Percentiles rank a stretch among this genome's conserved stretches.
Evolutionary conservation across 1,284 basidiomycete genomes (phyloP).

Genomic region (Ustilago lituana): DNA sequence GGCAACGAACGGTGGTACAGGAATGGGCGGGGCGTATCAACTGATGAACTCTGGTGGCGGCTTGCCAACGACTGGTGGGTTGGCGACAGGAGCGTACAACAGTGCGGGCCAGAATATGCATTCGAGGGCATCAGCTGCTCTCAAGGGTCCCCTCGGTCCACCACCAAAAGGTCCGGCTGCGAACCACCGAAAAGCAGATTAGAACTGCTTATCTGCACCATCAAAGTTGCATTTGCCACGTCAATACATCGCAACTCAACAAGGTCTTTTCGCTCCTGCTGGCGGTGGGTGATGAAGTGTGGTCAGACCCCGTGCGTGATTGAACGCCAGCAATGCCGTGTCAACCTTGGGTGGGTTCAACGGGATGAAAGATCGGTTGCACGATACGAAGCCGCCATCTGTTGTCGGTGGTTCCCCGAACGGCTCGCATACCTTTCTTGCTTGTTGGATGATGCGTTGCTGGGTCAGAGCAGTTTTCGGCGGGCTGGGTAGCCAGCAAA

Average conservation of each 20-base stretch:
- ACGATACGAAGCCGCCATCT: background rate
- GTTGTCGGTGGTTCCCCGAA: no score
- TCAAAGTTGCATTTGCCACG: background rate
- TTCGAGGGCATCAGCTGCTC: slow-evolving; percentile 13
- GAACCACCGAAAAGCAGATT: slow-evolving; percentile 35
- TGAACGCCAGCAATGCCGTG: no score
- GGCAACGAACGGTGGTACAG: background rate
- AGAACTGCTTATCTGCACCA: background rate
- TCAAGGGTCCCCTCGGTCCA: slow-evolving; percentile 18
- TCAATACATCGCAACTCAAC: no score
- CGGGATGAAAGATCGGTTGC: background rate
- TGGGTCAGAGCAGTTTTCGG: no score
- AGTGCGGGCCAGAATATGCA: slow-evolving; percentile 31
- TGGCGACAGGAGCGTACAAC: slow-evolving; percentile 25
- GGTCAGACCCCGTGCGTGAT: no score
- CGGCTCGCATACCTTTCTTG: no score
- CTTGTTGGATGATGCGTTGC: no score
- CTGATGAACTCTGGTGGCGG: slow-evolving; percentile 10
- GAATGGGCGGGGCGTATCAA: slow-evolving; percentile 2
- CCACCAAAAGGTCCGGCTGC: slow-evolving; percentile 34
- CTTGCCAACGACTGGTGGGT: slow-evolving; percentile 6
- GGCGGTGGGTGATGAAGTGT: no score
- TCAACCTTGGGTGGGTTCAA: background rate
- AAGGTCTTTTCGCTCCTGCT: no score
- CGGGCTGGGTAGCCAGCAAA: no score